phyloP scores from a whole-genome alignment of 75 land plant species.

The Cryptomeria japonica region DNA sequence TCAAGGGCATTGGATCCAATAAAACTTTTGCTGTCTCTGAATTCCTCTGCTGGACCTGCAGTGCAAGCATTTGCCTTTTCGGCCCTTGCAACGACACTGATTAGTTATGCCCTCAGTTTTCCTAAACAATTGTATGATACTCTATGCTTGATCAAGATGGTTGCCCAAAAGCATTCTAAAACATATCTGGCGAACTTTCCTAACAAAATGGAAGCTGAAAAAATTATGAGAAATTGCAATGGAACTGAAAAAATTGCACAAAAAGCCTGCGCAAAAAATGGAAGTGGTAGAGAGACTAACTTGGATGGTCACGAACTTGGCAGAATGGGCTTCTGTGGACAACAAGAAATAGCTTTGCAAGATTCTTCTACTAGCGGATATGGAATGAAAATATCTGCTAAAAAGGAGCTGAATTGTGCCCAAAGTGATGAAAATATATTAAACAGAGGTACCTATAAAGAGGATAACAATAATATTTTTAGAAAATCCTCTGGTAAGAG shows the following conservation, averaged over 20 bases:
- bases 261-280: neutral
- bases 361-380: neutral
- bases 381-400: neutral
- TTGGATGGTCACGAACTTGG: neutral
- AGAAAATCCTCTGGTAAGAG: neutral
- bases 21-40: too few species aligned
- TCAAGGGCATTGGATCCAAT: too few species aligned
- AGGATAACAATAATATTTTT: neutral
- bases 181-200: neutral
- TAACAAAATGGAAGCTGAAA: neutral
- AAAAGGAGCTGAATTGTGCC: neutral
- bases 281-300: neutral
- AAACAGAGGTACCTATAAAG: neutral
- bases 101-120: conserved; percentile 64
- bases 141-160: conserved; percentile 27
- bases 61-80: conserved; percentile 20
- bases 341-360: neutral
- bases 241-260: too few species aligned
- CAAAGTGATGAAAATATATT: neutral
- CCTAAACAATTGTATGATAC: conserved; percentile 22
- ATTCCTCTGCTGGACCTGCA: conserved; percentile 49
- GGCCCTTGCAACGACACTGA: conserved; percentile 67
- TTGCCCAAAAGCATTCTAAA: too few species aligned
- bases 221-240: too few species aligned
- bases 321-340: too few species aligned